Base-by-base conservation (phyloP, 2,329 filamentous ascomycete genomes). In the Lecanoromycetidae sp. region DNA sequence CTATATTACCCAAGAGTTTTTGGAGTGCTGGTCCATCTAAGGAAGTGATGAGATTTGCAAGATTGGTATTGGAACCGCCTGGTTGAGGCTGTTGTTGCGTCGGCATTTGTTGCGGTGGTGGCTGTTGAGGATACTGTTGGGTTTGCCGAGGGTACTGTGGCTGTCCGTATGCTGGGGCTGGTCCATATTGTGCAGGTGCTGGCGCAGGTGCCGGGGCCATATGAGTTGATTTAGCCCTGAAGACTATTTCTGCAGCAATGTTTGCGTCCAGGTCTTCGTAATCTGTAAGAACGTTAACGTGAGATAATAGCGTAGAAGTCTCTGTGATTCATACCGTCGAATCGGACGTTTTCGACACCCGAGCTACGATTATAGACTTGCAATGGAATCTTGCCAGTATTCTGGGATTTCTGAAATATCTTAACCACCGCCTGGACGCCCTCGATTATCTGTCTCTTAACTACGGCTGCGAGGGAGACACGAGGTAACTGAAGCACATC, bases 341-440 rank as follows among this genome's bases (percentile, higher is more conserved):
- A 95, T 35, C 80, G 78, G 50, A 93, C 80, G 54, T 85, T 87
- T 56, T 77, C 77, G 15, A 71, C 70, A n/a, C 84, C 85, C 8
- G 71, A 74, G 33, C 78, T 82, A 22, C 87, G 81, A 63, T 94
- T 84, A 59, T 95, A 95, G 5, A 94, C 77, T 57, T 90, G 85
- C 3, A 95, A 68, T 0, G 84, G 77, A 42, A 96, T 82, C 60
- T 82, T 87, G 54, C 80, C 79, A 1, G 74, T 74, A 27, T 72
- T 70, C 58, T 94, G 82, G 19, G 85, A 77, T 37, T 72, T 70
- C 42, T 78, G 71, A 51, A 84, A 80, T 12, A 96, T 74, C 57
- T 87, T 82, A 4, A 86, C 79, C 12, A 95, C 84, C 7, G 84
- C 90, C 43, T 85, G 75, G 1, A 95, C 90, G 15, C 91, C 90